These are phyloP conservation scores for Pseudonitzschia multistriata DNA, from an alignment of 108 stramenopile genomes.

Conservation along the genomic window DNA sequence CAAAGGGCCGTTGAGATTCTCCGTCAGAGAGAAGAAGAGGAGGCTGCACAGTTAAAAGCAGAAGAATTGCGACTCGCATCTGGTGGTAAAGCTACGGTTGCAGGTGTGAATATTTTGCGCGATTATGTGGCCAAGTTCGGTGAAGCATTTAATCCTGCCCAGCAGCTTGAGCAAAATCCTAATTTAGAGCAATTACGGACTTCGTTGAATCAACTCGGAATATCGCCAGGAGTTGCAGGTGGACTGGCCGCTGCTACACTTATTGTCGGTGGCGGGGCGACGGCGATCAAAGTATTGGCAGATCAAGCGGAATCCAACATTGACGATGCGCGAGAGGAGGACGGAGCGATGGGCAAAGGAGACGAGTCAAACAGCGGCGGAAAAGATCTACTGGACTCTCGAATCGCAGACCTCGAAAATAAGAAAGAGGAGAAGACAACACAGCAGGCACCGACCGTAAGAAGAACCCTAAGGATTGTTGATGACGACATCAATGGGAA, in stretches of 20 bases:
- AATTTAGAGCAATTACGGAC: neutral
- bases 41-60: neutral
- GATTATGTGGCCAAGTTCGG: neutral
- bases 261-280: neutral
- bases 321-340: too few relatives aligned
- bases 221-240: constrained; percentile 8
- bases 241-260: constrained; percentile 1
- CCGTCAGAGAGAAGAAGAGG: constrained; percentile 6
- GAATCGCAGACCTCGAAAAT: neutral
- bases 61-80: neutral
- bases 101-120: neutral
- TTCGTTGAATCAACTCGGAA: constrained; percentile 6
- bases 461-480: neutral
- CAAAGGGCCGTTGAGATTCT: constrained; percentile 3
- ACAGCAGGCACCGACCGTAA: neutral
- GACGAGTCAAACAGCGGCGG: neutral
- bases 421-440: neutral
- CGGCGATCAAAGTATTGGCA: neutral
- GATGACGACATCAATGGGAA: neutral
- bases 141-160: neutral
- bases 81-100: neutral
- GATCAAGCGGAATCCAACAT: constrained; percentile 6
- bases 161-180: neutral
- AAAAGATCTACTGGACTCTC: neutral
- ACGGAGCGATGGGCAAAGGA: neutral